These are phyloP conservation scores for Bipolaris victoriae DNA, from an alignment of 2,329 filamentous ascomycete genomes.

Conservation along the genomic window DNA sequence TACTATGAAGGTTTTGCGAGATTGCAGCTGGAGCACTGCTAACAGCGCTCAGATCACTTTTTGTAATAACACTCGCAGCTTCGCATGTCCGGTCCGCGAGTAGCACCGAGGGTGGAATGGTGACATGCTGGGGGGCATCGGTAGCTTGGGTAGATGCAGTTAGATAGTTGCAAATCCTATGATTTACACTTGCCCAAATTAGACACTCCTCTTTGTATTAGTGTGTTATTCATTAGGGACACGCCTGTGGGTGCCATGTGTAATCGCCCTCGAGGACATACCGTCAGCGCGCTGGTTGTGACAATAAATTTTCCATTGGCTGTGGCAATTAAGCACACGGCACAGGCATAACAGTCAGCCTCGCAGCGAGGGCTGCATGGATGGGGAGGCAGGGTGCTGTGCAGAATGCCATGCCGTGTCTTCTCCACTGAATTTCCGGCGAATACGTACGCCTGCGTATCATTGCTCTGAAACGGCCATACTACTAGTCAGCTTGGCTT, in stretches of 20 bases:
- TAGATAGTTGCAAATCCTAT: background rate
- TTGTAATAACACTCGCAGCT: background rate
- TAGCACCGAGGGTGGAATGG: background rate
- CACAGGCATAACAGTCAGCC: background rate
- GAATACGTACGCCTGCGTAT: conserved; percentile 26
- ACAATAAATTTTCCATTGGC: background rate
- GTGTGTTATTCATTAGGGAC: background rate
- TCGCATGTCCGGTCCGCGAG: background rate
- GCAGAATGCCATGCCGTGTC: background rate
- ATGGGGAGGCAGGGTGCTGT: background rate
- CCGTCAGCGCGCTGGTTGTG: background rate
- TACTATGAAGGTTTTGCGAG: conserved; percentile 13
- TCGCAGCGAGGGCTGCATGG: background rate
- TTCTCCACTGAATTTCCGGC: conserved; percentile 11
- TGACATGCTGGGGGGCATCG: too few species aligned
- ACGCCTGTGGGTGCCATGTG: background rate
- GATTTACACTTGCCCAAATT: background rate
- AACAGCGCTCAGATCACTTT: conserved; percentile 10
- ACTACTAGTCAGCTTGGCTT: conserved; percentile 35
- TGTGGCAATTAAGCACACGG: background rate
- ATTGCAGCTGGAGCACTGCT: conserved; percentile 16
- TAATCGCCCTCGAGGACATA: background rate
- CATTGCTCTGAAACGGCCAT: conserved; percentile 39
- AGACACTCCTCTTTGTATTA: too few species aligned
- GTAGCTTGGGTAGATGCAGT: background rate